Evolutionary conservation across 148 eudicot species (phyloP).

Genomic region (Amaranthus palmeri): DNA sequence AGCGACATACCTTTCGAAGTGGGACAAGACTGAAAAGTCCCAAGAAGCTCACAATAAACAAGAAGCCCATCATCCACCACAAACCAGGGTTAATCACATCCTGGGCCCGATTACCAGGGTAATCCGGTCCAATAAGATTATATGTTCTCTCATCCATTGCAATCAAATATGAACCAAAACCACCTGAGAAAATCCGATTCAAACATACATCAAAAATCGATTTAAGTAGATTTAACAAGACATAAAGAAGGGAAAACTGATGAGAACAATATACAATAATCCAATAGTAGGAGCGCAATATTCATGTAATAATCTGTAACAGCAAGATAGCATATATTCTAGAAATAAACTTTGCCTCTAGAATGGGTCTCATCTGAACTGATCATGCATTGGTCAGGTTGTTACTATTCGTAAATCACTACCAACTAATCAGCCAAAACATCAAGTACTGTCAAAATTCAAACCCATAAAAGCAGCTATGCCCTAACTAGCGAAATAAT

Average conservation of each 20-base stretch:
- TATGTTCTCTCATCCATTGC: conserved; percentile 94
- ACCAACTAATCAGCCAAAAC: not conserved
- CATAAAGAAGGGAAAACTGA: not conserved
- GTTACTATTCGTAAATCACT: not conserved
- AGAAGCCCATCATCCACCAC: conserved; percentile 91
- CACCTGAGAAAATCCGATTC: conserved; percentile 45
- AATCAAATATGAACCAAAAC: conserved; percentile 81
- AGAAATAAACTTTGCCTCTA: not conserved
- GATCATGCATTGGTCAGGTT: not conserved
- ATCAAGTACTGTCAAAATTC: not conserved
- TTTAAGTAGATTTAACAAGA: not conserved
- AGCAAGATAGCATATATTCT: not conserved
- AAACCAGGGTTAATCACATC: conserved; percentile 81
- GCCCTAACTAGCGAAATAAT: too few relatives aligned
- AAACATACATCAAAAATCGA: not conserved
- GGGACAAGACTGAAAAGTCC: conserved; percentile 94
- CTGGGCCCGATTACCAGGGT: conserved; percentile 87
- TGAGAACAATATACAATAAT: not conserved
- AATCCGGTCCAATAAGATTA: conserved; percentile 72
- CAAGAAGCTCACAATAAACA: conserved; percentile 86
- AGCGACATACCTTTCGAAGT: conserved; percentile 72
- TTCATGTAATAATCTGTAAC: not conserved
- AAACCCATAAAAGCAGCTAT: not conserved
- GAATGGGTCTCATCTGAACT: not conserved
- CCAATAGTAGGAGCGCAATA: not conserved